Conservation (phyloP, 2,329 filamentous ascomycete species). For the Fusarium cyanostomum region DNA sequence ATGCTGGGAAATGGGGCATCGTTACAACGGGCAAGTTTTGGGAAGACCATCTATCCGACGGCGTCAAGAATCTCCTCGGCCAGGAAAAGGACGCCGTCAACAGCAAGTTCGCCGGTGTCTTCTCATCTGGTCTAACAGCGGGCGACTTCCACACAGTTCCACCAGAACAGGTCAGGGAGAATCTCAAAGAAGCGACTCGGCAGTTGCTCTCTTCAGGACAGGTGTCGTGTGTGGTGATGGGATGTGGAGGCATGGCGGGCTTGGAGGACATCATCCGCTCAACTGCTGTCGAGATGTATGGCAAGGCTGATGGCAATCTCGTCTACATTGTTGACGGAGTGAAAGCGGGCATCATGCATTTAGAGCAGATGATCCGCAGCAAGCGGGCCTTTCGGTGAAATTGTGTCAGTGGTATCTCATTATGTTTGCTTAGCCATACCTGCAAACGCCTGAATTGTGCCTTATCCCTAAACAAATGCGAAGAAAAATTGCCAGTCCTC, state of each 20-base stretch:
- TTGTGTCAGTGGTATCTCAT: slow-evolving; percentile 4
- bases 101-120: slow-evolving; percentile 77
- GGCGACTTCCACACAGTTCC: slow-evolving; percentile 79
- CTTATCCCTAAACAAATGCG: slow-evolving; percentile 6
- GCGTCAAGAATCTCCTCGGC: slow-evolving; percentile 72
- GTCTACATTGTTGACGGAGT: slow-evolving; percentile 84
- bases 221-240: slow-evolving; percentile 79
- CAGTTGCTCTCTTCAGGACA: slow-evolving; percentile 66
- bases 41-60: slow-evolving; percentile 75
- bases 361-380: slow-evolving; percentile 64
- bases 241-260: slow-evolving; percentile 91
- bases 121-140: slow-evolving; percentile 83
- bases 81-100: slow-evolving; percentile 47
- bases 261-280: slow-evolving; percentile 79
- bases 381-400: slow-evolving; percentile 50
- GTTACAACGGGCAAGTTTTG: slow-evolving; percentile 88
- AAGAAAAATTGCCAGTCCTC: not conserved
- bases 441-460: slow-evolving; percentile 3
- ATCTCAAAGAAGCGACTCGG: slow-evolving; percentile 76
- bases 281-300: slow-evolving; percentile 72
- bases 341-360: slow-evolving; percentile 71
- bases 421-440: slow-evolving; percentile 8
- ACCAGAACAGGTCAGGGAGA: slow-evolving; percentile 68
- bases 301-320: slow-evolving; percentile 61
- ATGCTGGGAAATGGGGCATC: slow-evolving; percentile 75